These are phyloP conservation scores for Coniochaeta prunicola DNA, from an alignment of 2,329 filamentous ascomycete genomes.

Conservation along the genomic window DNA sequence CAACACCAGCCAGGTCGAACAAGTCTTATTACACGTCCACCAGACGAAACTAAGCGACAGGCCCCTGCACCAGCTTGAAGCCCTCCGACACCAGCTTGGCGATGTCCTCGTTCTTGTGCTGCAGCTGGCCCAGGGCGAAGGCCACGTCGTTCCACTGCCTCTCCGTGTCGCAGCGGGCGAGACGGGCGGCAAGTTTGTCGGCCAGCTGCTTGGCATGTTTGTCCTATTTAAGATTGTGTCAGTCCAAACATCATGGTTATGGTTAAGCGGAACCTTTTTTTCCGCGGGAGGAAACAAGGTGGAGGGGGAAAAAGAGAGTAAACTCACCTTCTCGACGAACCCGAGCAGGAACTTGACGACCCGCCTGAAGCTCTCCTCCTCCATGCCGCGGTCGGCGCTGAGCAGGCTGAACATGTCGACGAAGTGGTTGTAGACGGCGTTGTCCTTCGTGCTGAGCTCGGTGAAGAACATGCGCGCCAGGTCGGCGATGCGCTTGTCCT, in stretches of 20 bases:
- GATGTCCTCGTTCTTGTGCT: constrained; percentile 91
- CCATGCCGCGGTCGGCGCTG: constrained; percentile 70
- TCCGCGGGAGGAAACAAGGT: too few species aligned
- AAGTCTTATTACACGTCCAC: neutral
- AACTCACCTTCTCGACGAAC: constrained; percentile 89
- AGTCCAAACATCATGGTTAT: neutral
- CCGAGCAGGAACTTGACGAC: constrained; percentile 90
- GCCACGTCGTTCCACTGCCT: constrained; percentile 97
- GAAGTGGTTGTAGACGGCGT: constrained; percentile 98
- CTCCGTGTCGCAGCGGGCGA: constrained; percentile 82
- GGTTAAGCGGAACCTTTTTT: too few species aligned
- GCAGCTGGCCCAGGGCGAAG: constrained; percentile 80
- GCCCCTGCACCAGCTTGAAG: constrained; percentile 62
- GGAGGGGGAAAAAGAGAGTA: neutral
- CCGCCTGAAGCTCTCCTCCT: constrained; percentile 77
- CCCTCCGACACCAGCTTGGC: constrained; percentile 68
- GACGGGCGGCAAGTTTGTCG: constrained; percentile 81
- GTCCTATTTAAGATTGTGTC: constrained; percentile 55
- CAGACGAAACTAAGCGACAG: constrained; percentile 26
- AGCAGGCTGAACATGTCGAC: constrained; percentile 97
- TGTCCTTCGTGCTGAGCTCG: constrained; percentile 95
- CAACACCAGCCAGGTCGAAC: neutral
- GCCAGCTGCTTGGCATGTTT: constrained; percentile 94
- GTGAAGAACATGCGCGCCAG: constrained; percentile 98
- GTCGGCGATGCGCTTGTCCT: constrained; percentile 90